phyloP scores from a whole-genome alignment of 2,329 filamentous ascomycete species.

The Sarocladium brachiariae region DNA sequence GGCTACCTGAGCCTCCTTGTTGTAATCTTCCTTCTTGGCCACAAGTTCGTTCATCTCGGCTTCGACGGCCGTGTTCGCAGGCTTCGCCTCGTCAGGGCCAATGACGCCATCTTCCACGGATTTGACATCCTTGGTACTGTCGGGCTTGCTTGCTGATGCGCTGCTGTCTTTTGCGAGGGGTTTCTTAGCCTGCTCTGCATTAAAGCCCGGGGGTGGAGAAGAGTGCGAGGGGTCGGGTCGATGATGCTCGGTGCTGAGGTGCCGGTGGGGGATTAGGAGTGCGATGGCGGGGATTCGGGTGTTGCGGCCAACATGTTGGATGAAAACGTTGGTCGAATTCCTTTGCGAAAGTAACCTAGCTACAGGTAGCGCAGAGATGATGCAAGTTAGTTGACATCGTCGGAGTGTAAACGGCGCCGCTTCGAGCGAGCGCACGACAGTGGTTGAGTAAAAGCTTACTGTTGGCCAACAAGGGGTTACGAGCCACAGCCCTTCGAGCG shows the following conservation, averaged over 20 bases:
- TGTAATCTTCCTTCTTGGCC: conserved; percentile 53
- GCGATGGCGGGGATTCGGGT: conserved; percentile 45
- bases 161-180: conserved; percentile 56
- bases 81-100: conserved; percentile 20
- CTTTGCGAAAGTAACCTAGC: conserved; percentile 41
- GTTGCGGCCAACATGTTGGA: conserved; percentile 39
- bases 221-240: conserved; percentile 41
- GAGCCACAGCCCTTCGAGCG: conserved; percentile 46
- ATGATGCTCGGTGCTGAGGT: conserved; percentile 54
- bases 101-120: conserved; percentile 22
- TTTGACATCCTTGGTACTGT: conserved; percentile 24
- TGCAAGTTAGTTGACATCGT: not conserved
- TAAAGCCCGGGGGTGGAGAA: conserved; percentile 74
- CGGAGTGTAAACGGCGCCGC: not conserved
- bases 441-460: conserved; percentile 28
- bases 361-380: not conserved
- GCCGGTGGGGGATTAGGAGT: conserved; percentile 49
- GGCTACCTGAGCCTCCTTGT: conserved; percentile 51
- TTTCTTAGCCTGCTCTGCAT: conserved; percentile 82
- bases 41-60: conserved; percentile 54
- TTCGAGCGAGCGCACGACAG: not conserved
- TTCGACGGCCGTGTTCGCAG: conserved; percentile 28
- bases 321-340: conserved; percentile 39
- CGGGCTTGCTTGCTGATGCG: conserved; percentile 27
- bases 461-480: conserved; percentile 45